Evolutionary conservation across 768 basidiomycete genomes (phyloP).

Genomic region (Russula griseocarnosa): DNA sequence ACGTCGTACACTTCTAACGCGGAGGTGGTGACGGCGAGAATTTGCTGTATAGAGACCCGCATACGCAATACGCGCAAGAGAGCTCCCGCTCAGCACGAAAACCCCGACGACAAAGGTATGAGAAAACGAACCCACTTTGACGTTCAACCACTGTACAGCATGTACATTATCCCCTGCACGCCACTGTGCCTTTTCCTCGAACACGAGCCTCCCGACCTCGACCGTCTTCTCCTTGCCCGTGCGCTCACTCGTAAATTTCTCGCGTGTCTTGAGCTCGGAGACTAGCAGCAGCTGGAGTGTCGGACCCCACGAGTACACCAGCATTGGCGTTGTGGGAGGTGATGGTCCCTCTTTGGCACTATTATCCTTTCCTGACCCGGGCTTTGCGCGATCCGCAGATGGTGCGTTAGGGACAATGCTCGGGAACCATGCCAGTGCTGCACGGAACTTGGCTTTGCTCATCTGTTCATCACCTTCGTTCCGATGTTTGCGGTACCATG

Average conservation of each 20-base stretch:
- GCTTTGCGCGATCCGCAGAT: conserved; percentile 19
- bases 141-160: conserved; percentile 84
- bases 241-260: conserved; percentile 48
- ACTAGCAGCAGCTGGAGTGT: conserved; percentile 62
- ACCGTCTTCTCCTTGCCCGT: conserved; percentile 56
- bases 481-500: conserved; percentile 79
- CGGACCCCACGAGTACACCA: conserved; percentile 85
- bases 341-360: conserved; percentile 25
- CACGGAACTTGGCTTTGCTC: conserved; percentile 49
- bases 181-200: conserved; percentile 60
- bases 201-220: conserved; percentile 61
- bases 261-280: conserved; percentile 53
- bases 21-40: conserved; percentile 54
- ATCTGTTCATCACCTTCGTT: conserved; percentile 44
- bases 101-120: background rate
- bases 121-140: conserved; percentile 61
- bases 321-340: conserved; percentile 49
- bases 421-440: conserved; percentile 80
- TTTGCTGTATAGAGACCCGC: conserved; percentile 48
- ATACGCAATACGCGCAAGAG: background rate
- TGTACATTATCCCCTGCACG: conserved; percentile 57
- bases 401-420: conserved; percentile 36
- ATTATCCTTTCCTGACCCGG: conserved; percentile 29
- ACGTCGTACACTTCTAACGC: conserved; percentile 71
- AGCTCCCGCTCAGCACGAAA: background rate